Conservation (phyloP, 2,329 filamentous ascomycete species). For the Thelonectria rubi region DNA sequence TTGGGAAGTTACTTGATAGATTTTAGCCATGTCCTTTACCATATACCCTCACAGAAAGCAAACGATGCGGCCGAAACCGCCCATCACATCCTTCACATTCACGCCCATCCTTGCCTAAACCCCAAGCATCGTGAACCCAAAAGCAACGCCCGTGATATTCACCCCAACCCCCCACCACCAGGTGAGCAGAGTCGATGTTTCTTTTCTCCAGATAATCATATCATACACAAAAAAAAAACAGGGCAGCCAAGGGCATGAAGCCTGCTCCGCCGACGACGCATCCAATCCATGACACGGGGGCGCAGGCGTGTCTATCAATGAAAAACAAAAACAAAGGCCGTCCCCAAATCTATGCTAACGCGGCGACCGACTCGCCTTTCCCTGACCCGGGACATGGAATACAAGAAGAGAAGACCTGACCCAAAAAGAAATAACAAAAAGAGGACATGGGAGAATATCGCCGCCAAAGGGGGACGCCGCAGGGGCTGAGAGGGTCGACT, state of each 20-base stretch:
- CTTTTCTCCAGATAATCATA: slow-evolving; percentile 17
- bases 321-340: not conserved
- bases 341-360: slow-evolving; percentile 21
- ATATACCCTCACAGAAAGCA: not conserved
- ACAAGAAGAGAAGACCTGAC: slow-evolving; percentile 21
- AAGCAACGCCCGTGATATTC: slow-evolving; percentile 17
- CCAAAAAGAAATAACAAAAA: slow-evolving; percentile 12
- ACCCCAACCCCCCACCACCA: slow-evolving; percentile 10
- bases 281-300: slow-evolving; percentile 11
- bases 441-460: slow-evolving; percentile 5
- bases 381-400: slow-evolving; percentile 21
- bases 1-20: not conserved
- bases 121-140: not conserved
- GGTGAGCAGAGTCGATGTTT: slow-evolving; percentile 5
- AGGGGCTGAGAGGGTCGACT: not conserved
- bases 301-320: not conserved
- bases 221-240: slow-evolving; percentile 13
- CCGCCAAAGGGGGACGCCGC: not conserved
- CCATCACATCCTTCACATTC: slow-evolving; percentile 7
- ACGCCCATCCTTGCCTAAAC: not conserved
- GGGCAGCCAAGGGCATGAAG: slow-evolving; percentile 5
- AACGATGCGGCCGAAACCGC: not conserved
- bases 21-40: not conserved
- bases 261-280: slow-evolving; percentile 7
- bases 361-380: slow-evolving; percentile 24